Conservation (phyloP, 2,329 filamentous ascomycete species). For the Paecilomyces dactylethromorphus region DNA sequence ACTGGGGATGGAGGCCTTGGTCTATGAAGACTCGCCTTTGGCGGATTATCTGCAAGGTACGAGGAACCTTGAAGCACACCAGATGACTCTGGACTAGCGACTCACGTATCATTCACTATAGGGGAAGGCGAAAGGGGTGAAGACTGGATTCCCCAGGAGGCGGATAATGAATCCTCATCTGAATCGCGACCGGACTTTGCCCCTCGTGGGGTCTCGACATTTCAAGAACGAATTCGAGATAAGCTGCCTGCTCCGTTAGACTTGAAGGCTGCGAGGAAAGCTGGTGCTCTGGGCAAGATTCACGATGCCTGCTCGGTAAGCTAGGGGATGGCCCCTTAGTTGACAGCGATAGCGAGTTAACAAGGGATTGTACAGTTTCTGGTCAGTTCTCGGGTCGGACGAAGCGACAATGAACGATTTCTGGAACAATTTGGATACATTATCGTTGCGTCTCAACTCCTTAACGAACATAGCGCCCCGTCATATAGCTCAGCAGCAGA, state of each 20-base stretch:
- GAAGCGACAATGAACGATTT: constrained; percentile 75
- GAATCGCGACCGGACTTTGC: constrained; percentile 38
- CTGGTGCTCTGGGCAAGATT: constrained; percentile 29
- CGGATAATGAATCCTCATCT: constrained; percentile 20
- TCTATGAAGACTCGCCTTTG: constrained; percentile 80
- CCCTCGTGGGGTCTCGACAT: constrained; percentile 43
- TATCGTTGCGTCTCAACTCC: constrained; percentile 82
- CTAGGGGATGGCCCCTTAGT: neutral
- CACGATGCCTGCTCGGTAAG: constrained; percentile 45
- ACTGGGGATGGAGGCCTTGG: constrained; percentile 71
- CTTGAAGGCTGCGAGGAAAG: constrained; percentile 21
- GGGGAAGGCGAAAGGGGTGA: constrained; percentile 41
- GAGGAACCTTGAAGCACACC: constrained; percentile 15
- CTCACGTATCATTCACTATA: constrained; percentile 17
- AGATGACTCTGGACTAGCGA: constrained; percentile 6
- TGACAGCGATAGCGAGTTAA: neutral
- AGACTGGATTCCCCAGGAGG: constrained; percentile 29
- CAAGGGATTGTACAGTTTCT: constrained; percentile 17
- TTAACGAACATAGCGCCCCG: constrained; percentile 55
- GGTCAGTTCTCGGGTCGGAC: constrained; percentile 49
- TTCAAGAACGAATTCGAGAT: constrained; percentile 43
- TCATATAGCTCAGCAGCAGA: constrained; percentile 33
- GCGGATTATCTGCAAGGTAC: constrained; percentile 84
- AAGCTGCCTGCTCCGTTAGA: constrained; percentile 44
- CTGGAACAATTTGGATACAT: constrained; percentile 90